phyloP scores from a whole-genome alignment of 768 basidiomycete genomes.

The Austroboletus festivus region DNA sequence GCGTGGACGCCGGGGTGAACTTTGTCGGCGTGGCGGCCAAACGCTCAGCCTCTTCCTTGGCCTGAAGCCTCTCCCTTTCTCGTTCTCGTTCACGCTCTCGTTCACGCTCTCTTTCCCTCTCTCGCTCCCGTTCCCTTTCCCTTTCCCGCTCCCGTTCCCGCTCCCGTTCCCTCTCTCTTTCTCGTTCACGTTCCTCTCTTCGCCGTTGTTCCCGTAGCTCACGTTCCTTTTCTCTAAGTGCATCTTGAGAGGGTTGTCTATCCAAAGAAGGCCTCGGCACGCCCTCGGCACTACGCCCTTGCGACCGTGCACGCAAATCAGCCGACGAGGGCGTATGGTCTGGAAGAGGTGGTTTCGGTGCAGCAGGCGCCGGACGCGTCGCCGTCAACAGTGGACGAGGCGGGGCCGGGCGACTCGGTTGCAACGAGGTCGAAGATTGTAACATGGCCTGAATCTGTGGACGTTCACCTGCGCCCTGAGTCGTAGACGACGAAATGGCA shows the following conservation, averaged over 20 bases:
- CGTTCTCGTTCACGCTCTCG: slow-evolving; percentile 30
- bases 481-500: slow-evolving; percentile 38
- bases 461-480: slow-evolving; percentile 26
- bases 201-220: slow-evolving; percentile 39
- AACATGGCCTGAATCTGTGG: slow-evolving; percentile 25
- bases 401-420: slow-evolving; percentile 65
- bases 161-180: slow-evolving; percentile 35
- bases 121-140: slow-evolving; percentile 3
- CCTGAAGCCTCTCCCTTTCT: slow-evolving; percentile 22
- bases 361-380: slow-evolving; percentile 51
- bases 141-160: slow-evolving; percentile 33
- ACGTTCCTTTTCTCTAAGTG: slow-evolving; percentile 36
- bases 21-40: slow-evolving; percentile 43
- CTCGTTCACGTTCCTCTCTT: slow-evolving; percentile 34
- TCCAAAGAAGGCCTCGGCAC: slow-evolving; percentile 31
- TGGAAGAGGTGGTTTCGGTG: slow-evolving; percentile 38
- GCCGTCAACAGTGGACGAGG: slow-evolving; percentile 61
- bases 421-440: slow-evolving; percentile 38
- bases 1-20: slow-evolving; percentile 40
- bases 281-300: slow-evolving; percentile 48
- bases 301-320: slow-evolving; percentile 63
- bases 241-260: slow-evolving; percentile 41
- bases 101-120: slow-evolving; percentile 29
- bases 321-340: slow-evolving; percentile 60
- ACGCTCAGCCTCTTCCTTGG: slow-evolving; percentile 34